Conservation (phyloP, 495 filamentous ascomycete genomes). For the Chaetomidium leptoderma region DNA sequence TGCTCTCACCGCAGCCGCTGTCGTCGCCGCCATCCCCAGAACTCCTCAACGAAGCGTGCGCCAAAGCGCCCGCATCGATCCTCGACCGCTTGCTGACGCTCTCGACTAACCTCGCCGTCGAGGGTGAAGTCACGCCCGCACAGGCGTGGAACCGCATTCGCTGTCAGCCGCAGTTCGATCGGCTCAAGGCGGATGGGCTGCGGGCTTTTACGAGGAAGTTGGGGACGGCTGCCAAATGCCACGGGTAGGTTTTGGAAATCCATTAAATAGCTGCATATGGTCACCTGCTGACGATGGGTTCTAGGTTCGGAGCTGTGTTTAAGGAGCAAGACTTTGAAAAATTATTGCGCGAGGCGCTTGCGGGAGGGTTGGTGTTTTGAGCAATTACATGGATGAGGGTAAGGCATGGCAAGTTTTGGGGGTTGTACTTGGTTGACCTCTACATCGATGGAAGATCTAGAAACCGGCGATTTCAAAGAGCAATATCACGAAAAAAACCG, state of each 20-base stretch:
- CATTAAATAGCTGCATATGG: not conserved
- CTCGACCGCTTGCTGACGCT: not conserved
- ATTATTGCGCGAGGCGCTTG: not conserved
- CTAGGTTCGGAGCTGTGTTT: not conserved
- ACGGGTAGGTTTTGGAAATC: not conserved
- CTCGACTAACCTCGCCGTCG: not conserved
- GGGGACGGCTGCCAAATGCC: not conserved
- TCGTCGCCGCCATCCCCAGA: not conserved
- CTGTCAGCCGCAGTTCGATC: not conserved
- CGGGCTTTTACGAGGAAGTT: not conserved
- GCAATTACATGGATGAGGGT: too few species aligned
- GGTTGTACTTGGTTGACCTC: too few species aligned
- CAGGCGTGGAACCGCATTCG: not conserved
- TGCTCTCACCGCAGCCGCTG: not conserved
- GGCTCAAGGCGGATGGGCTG: not conserved
- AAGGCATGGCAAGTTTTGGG: too few species aligned
- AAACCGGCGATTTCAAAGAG: too few species aligned
- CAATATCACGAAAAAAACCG: too few species aligned
- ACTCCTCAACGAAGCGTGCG: not conserved
- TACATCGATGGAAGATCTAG: too few species aligned
- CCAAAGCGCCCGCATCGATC: not conserved
- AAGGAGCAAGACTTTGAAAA: not conserved
- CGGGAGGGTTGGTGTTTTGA: not conserved
- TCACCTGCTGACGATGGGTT: too few species aligned
- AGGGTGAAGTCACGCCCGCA: not conserved